Percentiles rank a stretch among this genome's conserved stretches.
Evolutionary conservation across 1,139 yeast genomes (phyloP).

Genomic region (Geotrichum histeridarum): DNA sequence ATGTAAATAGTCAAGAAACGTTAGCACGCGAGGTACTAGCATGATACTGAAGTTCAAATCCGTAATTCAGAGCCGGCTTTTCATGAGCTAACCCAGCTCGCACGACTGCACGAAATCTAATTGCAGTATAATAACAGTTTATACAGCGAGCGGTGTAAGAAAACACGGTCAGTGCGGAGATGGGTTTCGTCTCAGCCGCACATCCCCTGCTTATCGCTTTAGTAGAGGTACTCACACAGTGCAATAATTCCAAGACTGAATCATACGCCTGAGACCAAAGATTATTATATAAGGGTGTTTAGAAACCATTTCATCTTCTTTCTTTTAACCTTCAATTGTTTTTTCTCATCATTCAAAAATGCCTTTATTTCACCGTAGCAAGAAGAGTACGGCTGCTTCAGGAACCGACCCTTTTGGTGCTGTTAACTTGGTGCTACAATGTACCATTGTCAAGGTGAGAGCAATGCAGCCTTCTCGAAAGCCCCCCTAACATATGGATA

Average conservation of each 20-base stretch:
- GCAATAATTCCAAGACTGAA: no score
- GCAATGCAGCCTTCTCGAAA: neutral
- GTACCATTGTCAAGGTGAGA: constrained; percentile 1
- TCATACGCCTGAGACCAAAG: no score
- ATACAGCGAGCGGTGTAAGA: no score
- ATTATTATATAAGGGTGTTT: no score
- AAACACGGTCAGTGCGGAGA: no score
- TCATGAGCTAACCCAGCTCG: no score
- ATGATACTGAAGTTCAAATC: neutral
- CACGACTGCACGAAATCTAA: no score
- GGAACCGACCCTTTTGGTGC: neutral
- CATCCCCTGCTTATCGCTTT: no score
- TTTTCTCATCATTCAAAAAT: neutral
- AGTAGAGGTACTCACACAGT: no score
- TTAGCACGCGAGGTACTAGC: neutral
- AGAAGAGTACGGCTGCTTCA: neutral
- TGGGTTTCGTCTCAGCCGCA: no score
- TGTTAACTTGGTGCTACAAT: neutral
- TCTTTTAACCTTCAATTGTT: neutral
- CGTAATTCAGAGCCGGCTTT: neutral
- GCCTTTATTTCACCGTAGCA: constrained; percentile 3
- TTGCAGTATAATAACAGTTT: no score
- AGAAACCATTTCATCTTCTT: neutral
- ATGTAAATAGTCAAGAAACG: neutral
- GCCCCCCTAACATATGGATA: constrained; percentile 3